Base-by-base conservation (phyloP, 148 eudicot genomes). In the Chenopodium album region DNA sequence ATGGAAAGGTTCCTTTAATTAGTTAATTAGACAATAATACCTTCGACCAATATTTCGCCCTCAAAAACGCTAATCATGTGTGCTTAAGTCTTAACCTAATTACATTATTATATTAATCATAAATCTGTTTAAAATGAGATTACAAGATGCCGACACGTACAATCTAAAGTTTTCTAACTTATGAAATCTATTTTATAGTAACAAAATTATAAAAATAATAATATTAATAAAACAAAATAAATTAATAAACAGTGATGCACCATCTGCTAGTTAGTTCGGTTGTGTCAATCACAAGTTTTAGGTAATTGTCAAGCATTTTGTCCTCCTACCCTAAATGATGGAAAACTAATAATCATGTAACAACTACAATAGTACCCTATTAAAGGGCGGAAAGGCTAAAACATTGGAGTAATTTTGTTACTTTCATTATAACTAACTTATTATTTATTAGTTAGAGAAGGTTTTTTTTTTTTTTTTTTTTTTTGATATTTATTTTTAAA, bases 341-440 rank as follows among this genome's bases (percentile, higher is more conserved):
- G 72, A 69, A 31, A 31, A 13, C 16, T 13, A 32, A 16, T 16
- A 69, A 14, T 31, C 72, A 69, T 69, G 5, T 32, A 31, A 32
- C 60, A 54, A 69, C 72, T 28, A 14, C 10, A 14, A 12, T 26
- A 28, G 4, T 54, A 52, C 44, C 44, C 44, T 41, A 41, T 41
- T 41, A 41, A 41, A 41, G 44, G 6, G 44, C 44, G 44, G 44
- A 41, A 28, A 32, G 22, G n/a, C 73, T 31, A 29, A 6, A 34
- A 32, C n/a, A 32, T 69, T 69, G 46, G 46, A 69, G 73, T 54
- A 54, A 28, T 14, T 31, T 54, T 76, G 66, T 29, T 34, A 59
- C 78, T 44, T 63, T 78, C 50, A 70, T 71, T 71, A n/a, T 46
- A 71, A 41, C 77, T 72, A 80, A 72, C 76, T 14, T 13, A 20